These are phyloP conservation scores for Botryosphaeria dothidea DNA, from an alignment of 2,329 filamentous ascomycete genomes.

Conservation along the genomic window DNA sequence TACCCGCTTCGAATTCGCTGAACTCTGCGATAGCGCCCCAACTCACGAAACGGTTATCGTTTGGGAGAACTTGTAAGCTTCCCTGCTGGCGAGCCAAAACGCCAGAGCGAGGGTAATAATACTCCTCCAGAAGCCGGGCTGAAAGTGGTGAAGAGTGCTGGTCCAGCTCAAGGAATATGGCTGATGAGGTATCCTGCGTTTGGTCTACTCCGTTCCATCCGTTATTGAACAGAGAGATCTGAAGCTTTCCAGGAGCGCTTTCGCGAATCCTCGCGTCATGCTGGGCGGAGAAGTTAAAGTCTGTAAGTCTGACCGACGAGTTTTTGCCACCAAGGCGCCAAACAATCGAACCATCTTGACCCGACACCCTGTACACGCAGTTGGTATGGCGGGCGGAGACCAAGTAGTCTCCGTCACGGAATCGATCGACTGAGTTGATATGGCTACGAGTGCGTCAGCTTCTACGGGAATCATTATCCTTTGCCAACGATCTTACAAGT, in stretches of 20 bases:
- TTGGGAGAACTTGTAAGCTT: too few species aligned
- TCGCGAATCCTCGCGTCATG: slow-evolving; percentile 2
- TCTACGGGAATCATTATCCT: background rate
- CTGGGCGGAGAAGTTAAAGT: slow-evolving; percentile 22
- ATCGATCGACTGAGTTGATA: slow-evolving; percentile 43
- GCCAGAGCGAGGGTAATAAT: too few species aligned
- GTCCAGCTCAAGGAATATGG: background rate
- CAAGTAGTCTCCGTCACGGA: slow-evolving; percentile 31
- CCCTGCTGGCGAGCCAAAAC: too few species aligned
- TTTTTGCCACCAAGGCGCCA: slow-evolving; percentile 34
- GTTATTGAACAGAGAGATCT: slow-evolving; percentile 56
- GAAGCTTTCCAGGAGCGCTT: background rate
- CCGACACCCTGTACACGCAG: slow-evolving; percentile 30
- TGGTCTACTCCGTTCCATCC: slow-evolving; percentile 27
- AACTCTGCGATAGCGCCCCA: too few species aligned
- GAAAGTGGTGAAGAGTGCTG: background rate
- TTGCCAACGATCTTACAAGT: background rate
- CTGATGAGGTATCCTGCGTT: slow-evolving; percentile 23
- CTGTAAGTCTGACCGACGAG: slow-evolving; percentile 20
- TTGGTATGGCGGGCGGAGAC: slow-evolving; percentile 32
- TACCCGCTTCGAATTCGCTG: too few species aligned
- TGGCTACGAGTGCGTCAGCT: slow-evolving; percentile 28
- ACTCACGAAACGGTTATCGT: too few species aligned
- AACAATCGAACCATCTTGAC: slow-evolving; percentile 28
- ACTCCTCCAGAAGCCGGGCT: too few species aligned